Conservation (phyloP, 352 stramenopile genomes). For the Phytophthora niederhauseri region DNA sequence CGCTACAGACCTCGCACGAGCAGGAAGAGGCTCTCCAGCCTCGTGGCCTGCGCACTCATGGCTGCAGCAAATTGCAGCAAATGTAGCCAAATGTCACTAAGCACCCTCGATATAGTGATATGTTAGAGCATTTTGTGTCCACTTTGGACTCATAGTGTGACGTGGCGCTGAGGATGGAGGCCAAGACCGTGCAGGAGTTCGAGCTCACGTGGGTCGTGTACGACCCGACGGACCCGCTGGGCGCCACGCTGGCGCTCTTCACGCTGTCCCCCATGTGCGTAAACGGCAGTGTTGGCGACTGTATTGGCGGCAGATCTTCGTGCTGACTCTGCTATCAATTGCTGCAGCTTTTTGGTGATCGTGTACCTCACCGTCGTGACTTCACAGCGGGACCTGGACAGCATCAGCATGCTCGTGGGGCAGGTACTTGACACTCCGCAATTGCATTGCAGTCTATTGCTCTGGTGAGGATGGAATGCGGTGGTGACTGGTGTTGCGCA, state of each 20-base stretch:
- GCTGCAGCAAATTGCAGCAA: constrained; percentile 1
- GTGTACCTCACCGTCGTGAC: constrained; percentile 80
- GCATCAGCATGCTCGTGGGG: constrained; percentile 68
- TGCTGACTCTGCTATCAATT: constrained; percentile 2
- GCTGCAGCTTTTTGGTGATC: constrained; percentile 80
- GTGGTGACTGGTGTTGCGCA: background rate
- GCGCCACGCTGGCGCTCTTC: constrained; percentile 68
- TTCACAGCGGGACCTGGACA: constrained; percentile 84
- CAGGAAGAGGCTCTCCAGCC: constrained; percentile 81
- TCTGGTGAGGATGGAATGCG: background rate
- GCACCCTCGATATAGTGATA: constrained; percentile 5
- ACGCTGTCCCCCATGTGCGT: constrained; percentile 78
- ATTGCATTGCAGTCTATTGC: constrained; percentile 6
- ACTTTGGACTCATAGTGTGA: background rate
- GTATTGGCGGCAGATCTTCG: background rate
- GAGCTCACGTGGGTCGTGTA: constrained; percentile 89
- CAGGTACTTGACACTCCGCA: constrained; percentile 42
- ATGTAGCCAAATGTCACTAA: constrained; percentile 5
- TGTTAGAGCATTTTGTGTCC: background rate
- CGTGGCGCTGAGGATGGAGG: constrained; percentile 13
- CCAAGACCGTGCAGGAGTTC: constrained; percentile 61
- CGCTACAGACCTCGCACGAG: constrained; percentile 59
- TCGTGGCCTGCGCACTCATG: constrained; percentile 55
- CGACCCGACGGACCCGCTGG: constrained; percentile 70
- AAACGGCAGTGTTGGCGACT: background rate